Evolutionary conservation across 495 filamentous ascomycete species (phyloP), one percentile per base, ranked within the genome.

Genomic region (Margaritispora aquatica): DNA sequence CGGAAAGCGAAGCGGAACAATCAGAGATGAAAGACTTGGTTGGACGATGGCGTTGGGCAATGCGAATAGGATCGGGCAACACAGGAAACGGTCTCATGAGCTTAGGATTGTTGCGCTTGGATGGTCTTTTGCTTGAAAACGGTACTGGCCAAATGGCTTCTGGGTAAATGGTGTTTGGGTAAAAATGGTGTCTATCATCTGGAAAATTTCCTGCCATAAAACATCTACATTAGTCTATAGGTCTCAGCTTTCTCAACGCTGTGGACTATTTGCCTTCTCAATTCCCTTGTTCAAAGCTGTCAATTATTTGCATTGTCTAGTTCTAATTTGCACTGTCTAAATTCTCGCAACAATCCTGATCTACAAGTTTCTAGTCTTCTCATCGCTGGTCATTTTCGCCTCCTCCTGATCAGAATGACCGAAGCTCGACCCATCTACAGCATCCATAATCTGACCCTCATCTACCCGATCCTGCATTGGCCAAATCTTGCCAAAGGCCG

Each of bases 11-110:
- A 19, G 49, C 54, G 1, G 66, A 68, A 36, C 34, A 54, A 17
- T 36, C n/a, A 26, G 66, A 68, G 23, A 64, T 68, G 27, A 65
- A 61, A 13, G 58, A 63, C 19, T 27, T 68, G 9, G 60, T 68
- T 2, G 13, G 36, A 38, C 36, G 63, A 15, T 68, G 66, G 66
- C 50, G 66, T 51, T 65, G 63, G 60, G 63, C 60, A 0, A 65
- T 65, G 63, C 53, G 66, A 19, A 27, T 64, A 49, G 60, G 63
- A 34, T 61, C 54, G 26, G 63, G 63, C 15, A 65, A 50, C 52
- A 54, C 62, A 7, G 60, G 57, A 13, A 63, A 58, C 41, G 66
- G 66, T 21, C 46, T 68, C n/a, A 68, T 68, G 66, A 68, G 66
- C 48, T 44, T 65, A 9, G 66, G 62, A n/a, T 48, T 68, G 15